phyloP scores from a whole-genome alignment of 805 yeast genomes.

The Ogataea salicorniae region DNA sequence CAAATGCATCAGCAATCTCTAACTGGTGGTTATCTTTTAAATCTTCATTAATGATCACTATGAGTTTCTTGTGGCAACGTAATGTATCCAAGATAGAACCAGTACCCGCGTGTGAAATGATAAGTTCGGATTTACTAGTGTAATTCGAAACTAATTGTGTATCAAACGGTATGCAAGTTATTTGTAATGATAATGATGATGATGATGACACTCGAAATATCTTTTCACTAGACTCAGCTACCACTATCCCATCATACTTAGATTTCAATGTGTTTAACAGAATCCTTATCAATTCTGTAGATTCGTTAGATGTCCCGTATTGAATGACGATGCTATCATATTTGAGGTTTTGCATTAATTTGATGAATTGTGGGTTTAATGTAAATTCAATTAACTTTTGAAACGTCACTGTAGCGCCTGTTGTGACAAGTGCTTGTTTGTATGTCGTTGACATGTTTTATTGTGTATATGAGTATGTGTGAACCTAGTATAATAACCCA shows the following conservation, averaged over 20 bases:
- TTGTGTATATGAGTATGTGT: no score
- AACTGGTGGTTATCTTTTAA: slow-evolving; percentile 87
- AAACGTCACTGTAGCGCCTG: slow-evolving; percentile 92
- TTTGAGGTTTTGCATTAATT: slow-evolving; percentile 31
- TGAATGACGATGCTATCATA: slow-evolving; percentile 47
- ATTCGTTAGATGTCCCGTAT: slow-evolving; percentile 39
- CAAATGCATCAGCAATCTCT: slow-evolving; percentile 65
- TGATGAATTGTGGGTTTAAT: slow-evolving; percentile 32
- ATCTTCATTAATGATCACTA: slow-evolving; percentile 64
- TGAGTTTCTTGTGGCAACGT: slow-evolving; percentile 47
- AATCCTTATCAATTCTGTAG: slow-evolving; percentile 7
- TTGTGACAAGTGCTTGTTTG: slow-evolving; percentile 49
- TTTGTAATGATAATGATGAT: slow-evolving; percentile 12
- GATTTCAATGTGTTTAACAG: slow-evolving; percentile 4
- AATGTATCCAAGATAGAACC: slow-evolving; percentile 85
- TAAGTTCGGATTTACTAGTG: slow-evolving; percentile 47
- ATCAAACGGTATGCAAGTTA: slow-evolving; percentile 46
- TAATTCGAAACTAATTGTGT: slow-evolving; percentile 33
- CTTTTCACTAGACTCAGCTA: background rate
- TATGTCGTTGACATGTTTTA: no score
- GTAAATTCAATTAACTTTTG: slow-evolving; percentile 46
- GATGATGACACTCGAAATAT: no score
- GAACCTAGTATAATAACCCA: no score
- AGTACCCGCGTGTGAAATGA: slow-evolving; percentile 86
- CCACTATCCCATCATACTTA: background rate